Evolutionary conservation across 2,329 filamentous ascomycete species (phyloP).

Genomic region (Ascochyta fabae): DNA sequence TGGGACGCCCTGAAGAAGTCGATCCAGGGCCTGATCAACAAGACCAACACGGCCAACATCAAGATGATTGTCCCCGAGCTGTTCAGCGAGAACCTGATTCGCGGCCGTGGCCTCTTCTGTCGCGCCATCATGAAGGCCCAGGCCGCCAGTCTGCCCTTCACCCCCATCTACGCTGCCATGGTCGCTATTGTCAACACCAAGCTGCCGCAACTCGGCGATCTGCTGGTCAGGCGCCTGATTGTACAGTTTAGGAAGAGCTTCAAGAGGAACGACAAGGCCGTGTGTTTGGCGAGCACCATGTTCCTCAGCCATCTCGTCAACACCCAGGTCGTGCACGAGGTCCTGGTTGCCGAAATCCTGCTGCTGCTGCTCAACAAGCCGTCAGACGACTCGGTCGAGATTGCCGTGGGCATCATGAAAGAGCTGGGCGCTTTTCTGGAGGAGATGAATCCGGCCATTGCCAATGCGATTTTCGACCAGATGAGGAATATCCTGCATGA

Average conservation of each 20-base stretch:
- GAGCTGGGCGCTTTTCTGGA: conserved; percentile 94
- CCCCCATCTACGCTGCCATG: conserved; percentile 95
- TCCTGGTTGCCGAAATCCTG: conserved; percentile 89
- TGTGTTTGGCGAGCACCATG: conserved; percentile 89
- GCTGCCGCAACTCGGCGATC: conserved; percentile 89
- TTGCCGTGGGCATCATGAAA: conserved; percentile 89
- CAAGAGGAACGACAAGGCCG: conserved; percentile 94
- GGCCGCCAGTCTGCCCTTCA: conserved; percentile 93
- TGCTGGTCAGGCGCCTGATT: conserved; percentile 83
- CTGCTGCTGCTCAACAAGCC: conserved; percentile 92
- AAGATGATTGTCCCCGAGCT: conserved; percentile 96
- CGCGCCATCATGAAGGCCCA: conserved; percentile 98
- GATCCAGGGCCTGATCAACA: conserved; percentile 98
- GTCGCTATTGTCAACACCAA: conserved; percentile 97
- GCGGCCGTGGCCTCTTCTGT: conserved; percentile 91
- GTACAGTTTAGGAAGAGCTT: conserved; percentile 96
- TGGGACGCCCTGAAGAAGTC: conserved; percentile 99
- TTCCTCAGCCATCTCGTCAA: conserved; percentile 97
- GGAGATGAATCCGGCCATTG: conserved; percentile 90
- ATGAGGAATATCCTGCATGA: conserved; percentile 96
- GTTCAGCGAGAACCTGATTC: conserved; percentile 91
- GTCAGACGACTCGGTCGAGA: conserved; percentile 96
- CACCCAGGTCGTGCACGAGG: conserved; percentile 93
- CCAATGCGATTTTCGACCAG: conserved; percentile 91
- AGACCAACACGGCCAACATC: conserved; percentile 97